Conservation (phyloP, 805 yeast genomes). For the Hanseniaspora vineae region DNA sequence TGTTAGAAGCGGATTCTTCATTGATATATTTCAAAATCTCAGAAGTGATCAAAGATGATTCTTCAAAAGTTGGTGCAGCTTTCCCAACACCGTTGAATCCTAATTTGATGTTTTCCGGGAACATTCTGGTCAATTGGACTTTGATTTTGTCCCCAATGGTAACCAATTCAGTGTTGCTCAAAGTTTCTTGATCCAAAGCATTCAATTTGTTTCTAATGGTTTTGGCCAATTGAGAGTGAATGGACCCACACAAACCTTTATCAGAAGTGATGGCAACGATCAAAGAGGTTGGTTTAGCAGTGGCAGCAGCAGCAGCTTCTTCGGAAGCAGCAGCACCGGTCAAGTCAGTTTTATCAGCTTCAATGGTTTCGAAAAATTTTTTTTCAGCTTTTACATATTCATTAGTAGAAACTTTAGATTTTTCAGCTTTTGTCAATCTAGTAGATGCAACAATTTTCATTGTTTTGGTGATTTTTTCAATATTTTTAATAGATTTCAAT, state of each 20-base stretch:
- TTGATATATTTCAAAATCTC: slow-evolving; percentile 47
- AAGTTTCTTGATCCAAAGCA: slow-evolving; percentile 25
- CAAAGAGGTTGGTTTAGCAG: slow-evolving; percentile 49
- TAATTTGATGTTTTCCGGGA: slow-evolving; percentile 53
- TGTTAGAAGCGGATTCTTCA: slow-evolving; percentile 1
- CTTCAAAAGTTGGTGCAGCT: slow-evolving; percentile 88
- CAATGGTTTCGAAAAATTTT: slow-evolving; percentile 71
- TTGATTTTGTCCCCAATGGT: slow-evolving; percentile 92
- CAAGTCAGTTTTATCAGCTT: slow-evolving; percentile 40
- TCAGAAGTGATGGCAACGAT: slow-evolving; percentile 87
- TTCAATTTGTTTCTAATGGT: slow-evolving; percentile 56
- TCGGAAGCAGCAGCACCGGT: slow-evolving; percentile 33
- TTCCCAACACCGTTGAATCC: slow-evolving; percentile 89
- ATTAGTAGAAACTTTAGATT: slow-evolving; percentile 82
- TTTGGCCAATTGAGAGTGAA: slow-evolving; percentile 90
- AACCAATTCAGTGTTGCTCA: slow-evolving; percentile 64
- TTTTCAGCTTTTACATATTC: slow-evolving; percentile 68
- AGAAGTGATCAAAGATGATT: slow-evolving; percentile 80
- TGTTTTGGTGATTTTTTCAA: slow-evolving; percentile 98
- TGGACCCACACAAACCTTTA: slow-evolving; percentile 98
- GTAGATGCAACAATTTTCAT: slow-evolving; percentile 99
- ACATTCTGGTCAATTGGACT: slow-evolving; percentile 77
- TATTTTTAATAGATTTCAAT: slow-evolving; percentile 95
- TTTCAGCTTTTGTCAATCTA: slow-evolving; percentile 88
- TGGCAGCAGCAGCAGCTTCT: slow-evolving; percentile 41